phyloP scores from a whole-genome alignment of 768 basidiomycete genomes.

The Psilocybe cyanescens region DNA sequence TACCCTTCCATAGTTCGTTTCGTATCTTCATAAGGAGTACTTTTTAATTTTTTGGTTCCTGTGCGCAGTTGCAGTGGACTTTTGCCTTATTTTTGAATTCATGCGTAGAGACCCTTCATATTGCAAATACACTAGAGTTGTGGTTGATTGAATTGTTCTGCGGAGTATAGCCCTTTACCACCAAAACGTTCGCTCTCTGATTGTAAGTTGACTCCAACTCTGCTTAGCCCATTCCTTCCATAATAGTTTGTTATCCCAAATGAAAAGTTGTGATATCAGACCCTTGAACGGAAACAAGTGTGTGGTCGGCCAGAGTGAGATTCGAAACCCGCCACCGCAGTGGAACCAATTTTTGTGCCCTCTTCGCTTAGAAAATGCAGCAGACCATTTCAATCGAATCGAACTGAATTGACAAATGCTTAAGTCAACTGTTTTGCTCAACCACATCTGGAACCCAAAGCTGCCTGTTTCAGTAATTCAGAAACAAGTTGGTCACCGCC shows the following conservation, averaged over 20 bases:
- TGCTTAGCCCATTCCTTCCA: too few relatives aligned
- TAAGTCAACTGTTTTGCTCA: background rate
- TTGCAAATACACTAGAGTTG: background rate
- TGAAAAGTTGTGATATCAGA: too few relatives aligned
- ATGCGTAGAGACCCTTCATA: too few relatives aligned
- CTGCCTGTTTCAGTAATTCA: background rate
- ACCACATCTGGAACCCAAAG: background rate
- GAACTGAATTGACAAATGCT: background rate
- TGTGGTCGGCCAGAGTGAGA: background rate
- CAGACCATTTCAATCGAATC: background rate
- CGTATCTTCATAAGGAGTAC: background rate
- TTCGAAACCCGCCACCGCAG: background rate
- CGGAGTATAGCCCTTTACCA: background rate
- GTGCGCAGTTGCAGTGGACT: background rate
- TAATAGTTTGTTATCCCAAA: too few relatives aligned
- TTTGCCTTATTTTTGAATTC: background rate
- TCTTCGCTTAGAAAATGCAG: background rate
- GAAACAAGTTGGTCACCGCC: background rate
- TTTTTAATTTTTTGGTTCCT: background rate
- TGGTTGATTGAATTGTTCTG: background rate
- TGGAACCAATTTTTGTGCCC: background rate
- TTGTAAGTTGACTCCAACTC: too few relatives aligned
- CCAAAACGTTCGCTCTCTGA: too few relatives aligned
- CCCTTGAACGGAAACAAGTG: background rate
- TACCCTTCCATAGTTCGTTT: background rate